Evolutionary conservation across 768 basidiomycete genomes (phyloP), one percentile per base, ranked within the genome.

Genomic region (Rhodosporidiobolus sp.): DNA sequence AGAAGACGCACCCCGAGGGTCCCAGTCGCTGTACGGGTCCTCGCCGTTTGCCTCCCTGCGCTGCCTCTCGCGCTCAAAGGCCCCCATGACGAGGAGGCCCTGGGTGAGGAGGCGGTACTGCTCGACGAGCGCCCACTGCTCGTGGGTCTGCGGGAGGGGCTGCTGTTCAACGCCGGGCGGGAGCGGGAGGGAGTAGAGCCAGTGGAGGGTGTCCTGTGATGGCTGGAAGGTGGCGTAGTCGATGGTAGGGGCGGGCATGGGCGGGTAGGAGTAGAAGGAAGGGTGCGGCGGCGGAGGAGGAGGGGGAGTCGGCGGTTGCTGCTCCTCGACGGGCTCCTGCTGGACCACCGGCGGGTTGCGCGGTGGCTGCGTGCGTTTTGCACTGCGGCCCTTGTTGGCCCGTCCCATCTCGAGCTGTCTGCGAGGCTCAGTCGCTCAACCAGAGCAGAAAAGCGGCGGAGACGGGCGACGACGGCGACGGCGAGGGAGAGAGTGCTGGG

Each of bases 61-160:
- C 24, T 2, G 7, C 16, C 63, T 52, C 59, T 59, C 48, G 35
- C 66, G n/a, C 58, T 60, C 57, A 38, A 50, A 59, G 22, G 52
- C 49, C 16, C 49, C 67, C 32, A 69, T 35, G 35, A 69, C 57
- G 46, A 14, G 19, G n/a, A 73, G 34, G 0, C 43, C 59, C 38
- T 69, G 58, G 32, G 54, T 62, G 46, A 73, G 30, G 43, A 73
- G 58, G n/a, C 72, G 57, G 63, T 65, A 74, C 65, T 74, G 73
- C 62, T 74, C 73, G 49, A 70, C 73, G 60, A 74, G 73, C 20
- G 65, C 65, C 73, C 73, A 74, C 38, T 74, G 61, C 24, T 59
- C 34, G 1, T 32, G 48, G 0, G 68, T 52, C 30, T n/a, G 38
- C 46, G 73, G 73, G 26, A 49, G 38, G 19, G 67, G 63, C n/a